Conservation (phyloP, 192 early-diverging fungal genomes). For the Coemansia sp. region DNA sequence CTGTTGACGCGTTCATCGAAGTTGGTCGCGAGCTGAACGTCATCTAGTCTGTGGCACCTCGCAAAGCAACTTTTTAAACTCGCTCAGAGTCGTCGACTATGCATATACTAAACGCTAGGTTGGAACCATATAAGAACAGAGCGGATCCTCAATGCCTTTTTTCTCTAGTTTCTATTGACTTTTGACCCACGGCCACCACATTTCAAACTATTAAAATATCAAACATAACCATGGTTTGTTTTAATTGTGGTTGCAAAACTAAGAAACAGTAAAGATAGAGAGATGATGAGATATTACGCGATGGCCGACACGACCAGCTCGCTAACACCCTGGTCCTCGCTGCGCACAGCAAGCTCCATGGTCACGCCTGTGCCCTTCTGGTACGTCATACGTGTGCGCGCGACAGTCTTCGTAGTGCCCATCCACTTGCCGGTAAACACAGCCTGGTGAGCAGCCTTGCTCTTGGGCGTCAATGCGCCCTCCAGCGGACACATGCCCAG, state of each 20-base stretch:
- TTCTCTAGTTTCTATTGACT: no score
- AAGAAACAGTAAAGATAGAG: background rate
- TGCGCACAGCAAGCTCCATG: constrained; percentile 85
- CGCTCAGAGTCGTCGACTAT: no score
- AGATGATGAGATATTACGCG: constrained; percentile 47
- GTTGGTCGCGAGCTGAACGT: constrained; percentile 50
- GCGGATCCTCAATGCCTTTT: no score
- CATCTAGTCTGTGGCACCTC: constrained; percentile 10
- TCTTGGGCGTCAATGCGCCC: constrained; percentile 66
- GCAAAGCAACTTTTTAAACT: no score
- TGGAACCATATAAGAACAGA: no score
- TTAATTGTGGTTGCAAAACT: background rate
- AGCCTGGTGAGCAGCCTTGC: constrained; percentile 79
- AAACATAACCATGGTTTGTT: background rate
- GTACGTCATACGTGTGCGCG: constrained; percentile 86
- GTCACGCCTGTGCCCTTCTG: constrained; percentile 81
- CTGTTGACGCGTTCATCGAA: constrained; percentile 57
- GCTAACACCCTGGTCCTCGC: constrained; percentile 63
- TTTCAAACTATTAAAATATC: no score
- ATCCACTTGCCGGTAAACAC: constrained; percentile 84
- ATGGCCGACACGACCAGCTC: constrained; percentile 80
- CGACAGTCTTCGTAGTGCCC: constrained; percentile 72
- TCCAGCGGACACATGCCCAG: constrained; percentile 88
- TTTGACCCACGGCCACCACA: no score
- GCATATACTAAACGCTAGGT: no score